Evolutionary conservation across 768 basidiomycete species (phyloP).

Genomic region (Collybia nuda): DNA sequence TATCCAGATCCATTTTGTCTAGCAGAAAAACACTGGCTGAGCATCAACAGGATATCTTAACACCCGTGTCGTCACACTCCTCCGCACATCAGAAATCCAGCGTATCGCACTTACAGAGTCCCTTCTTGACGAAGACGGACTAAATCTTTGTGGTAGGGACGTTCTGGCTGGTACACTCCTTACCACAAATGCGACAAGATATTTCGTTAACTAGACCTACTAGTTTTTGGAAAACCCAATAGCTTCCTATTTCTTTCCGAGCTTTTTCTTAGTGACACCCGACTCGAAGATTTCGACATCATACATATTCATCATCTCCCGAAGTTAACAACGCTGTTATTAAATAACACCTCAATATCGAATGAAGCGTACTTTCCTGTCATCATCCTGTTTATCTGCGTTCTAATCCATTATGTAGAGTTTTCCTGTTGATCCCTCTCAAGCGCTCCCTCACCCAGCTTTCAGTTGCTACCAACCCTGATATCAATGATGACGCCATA

Average conservation of each 20-base stretch:
- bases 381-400: not conserved
- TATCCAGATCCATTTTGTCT: too few relatives aligned
- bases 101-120: conserved; percentile 46
- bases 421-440: conserved; percentile 57
- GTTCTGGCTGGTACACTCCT: conserved; percentile 37
- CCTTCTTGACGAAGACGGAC: conserved; percentile 44
- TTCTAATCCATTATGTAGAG: conserved; percentile 31
- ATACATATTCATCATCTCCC: conserved; percentile 54
- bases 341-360: conserved; percentile 55
- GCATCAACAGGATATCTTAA: conserved; percentile 44
- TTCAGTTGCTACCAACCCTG: conserved; percentile 49
- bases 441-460: conserved; percentile 53
- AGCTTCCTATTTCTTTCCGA: conserved; percentile 50
- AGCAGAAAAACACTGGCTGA: not conserved
- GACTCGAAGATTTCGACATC: conserved; percentile 47
- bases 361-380: conserved; percentile 52
- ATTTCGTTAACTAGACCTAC: conserved; percentile 7
- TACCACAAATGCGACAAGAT: not conserved
- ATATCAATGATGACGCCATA: conserved; percentile 55
- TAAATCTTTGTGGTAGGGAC: conserved; percentile 45
- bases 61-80: conserved; percentile 37
- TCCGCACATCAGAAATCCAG: conserved; percentile 46
- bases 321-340: conserved; percentile 40
- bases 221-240: conserved; percentile 51
- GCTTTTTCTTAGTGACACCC: conserved; percentile 48